Conservation (phyloP, 768 basidiomycete genomes). For the Rhizopogon salebrosus region DNA sequence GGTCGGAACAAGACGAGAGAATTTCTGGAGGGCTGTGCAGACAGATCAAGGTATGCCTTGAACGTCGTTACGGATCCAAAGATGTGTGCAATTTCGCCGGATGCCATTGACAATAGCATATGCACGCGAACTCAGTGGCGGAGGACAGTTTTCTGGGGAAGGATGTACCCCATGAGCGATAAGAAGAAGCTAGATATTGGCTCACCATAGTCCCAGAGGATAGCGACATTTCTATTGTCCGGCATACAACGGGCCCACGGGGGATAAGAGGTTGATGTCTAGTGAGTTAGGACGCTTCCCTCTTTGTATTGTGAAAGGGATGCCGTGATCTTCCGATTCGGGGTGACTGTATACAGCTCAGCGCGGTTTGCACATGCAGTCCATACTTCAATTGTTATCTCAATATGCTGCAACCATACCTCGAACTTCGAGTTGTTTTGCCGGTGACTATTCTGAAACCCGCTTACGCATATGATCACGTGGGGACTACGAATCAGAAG, state of each 20-base stretch:
- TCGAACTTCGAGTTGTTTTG: no score
- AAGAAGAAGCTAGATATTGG: neutral
- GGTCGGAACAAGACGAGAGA: constrained; percentile 31
- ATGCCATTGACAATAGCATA: constrained; percentile 42
- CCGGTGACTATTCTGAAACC: no score
- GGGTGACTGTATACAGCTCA: no score
- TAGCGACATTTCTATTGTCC: constrained; percentile 33
- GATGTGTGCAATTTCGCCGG: constrained; percentile 35
- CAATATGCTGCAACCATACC: neutral
- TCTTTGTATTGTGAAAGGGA: constrained; percentile 18
- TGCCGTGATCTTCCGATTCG: constrained; percentile 6
- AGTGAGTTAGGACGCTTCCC: neutral
- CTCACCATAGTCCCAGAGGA: constrained; percentile 37
- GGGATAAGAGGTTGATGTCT: neutral
- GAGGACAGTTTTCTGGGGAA: constrained; percentile 26
- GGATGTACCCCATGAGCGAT: neutral
- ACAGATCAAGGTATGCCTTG: constrained; percentile 50
- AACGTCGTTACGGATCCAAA: constrained; percentile 46
- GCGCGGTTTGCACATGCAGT: no score
- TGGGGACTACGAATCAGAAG: no score
- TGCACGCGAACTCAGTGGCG: constrained; percentile 23
- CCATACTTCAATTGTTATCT: no score
- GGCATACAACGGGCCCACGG: constrained; percentile 28
- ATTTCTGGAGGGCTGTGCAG: constrained; percentile 31
- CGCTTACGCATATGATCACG: no score